phyloP scores from a whole-genome alignment of 75 land plant genomes.

The Larix kaempferi region DNA sequence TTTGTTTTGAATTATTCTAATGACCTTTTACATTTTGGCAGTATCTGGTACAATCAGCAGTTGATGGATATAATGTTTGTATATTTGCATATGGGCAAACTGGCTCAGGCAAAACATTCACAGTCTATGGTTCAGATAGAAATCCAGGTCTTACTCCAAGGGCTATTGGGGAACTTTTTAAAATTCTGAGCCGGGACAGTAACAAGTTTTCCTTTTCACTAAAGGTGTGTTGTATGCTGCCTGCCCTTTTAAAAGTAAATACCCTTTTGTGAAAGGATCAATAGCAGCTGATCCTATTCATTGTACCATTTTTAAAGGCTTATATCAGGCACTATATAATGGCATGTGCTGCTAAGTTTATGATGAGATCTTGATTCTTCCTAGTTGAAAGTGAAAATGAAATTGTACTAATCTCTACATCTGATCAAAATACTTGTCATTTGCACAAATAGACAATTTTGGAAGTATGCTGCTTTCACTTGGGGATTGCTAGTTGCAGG shows the following conservation, averaged over 20 bases:
- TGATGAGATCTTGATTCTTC: not conserved
- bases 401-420: no score
- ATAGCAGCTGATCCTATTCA: not conserved
- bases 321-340: not conserved
- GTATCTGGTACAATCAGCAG: constrained; percentile 62
- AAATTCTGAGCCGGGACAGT: constrained; percentile 17
- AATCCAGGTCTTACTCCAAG: constrained; percentile 33
- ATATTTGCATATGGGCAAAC: constrained; percentile 86
- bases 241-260: constrained; percentile 78
- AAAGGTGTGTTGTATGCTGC: constrained; percentile 24
- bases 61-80: constrained; percentile 71
- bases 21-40: constrained; percentile 16
- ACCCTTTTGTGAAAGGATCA: not conserved
- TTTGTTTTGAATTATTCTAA: not conserved
- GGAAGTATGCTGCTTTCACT: no score
- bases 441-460: no score
- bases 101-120: constrained; percentile 74
- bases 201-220: constrained; percentile 20
- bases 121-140: constrained; percentile 39
- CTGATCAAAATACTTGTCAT: no score
- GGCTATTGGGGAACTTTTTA: constrained; percentile 29
- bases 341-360: not conserved
- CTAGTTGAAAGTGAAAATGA: not conserved
- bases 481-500: no score
- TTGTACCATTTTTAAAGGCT: not conserved